A percentile compares a stretch with the other conserved stretches of the same genome.
phyloP scores from a whole-genome alignment of 208 protist species.

The Acanthamoeba castellanii region DNA sequence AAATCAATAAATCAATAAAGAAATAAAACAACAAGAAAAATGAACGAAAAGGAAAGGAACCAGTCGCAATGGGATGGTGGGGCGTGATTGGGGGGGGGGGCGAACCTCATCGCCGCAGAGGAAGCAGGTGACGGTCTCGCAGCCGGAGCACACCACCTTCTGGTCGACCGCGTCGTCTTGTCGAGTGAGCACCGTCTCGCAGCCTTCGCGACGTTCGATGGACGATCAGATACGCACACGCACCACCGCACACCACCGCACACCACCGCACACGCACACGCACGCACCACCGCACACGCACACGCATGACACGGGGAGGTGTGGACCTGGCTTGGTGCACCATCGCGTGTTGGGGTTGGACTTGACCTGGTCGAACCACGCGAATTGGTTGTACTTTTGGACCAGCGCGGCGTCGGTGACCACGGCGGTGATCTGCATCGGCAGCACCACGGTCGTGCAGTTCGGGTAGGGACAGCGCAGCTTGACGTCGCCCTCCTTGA shows the following conservation, averaged over 20 bases:
- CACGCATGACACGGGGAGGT: not conserved
- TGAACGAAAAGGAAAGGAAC: not conserved
- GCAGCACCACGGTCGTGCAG: slow-evolving; percentile 4
- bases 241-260: not conserved
- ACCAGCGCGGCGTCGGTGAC: not conserved
- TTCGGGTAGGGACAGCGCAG: slow-evolving; percentile 28
- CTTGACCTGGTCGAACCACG: slow-evolving; percentile 65
- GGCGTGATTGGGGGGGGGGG: not conserved
- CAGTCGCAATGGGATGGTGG: not conserved
- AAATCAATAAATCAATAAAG: too few species aligned
- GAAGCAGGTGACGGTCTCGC: slow-evolving; percentile 42
- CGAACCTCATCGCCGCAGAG: slow-evolving; percentile 55
- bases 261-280: too few species aligned
- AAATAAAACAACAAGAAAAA: not conserved
- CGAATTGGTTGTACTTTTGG: slow-evolving; percentile 57
- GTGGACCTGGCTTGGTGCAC: slow-evolving; percentile 48
- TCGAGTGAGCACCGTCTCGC: slow-evolving; percentile 29
- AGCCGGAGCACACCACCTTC: slow-evolving; percentile 7
- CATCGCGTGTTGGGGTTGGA: slow-evolving; percentile 61
- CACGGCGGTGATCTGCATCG: slow-evolving; percentile 25
- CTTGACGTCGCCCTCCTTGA: slow-evolving; percentile 63
- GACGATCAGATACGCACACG: not conserved
- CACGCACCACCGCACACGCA: not conserved
- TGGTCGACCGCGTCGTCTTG: not conserved
- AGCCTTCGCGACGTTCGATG: not conserved